Evolutionary conservation across 768 basidiomycete genomes (phyloP).

Genomic region (Pleurotus tuoliensis): DNA sequence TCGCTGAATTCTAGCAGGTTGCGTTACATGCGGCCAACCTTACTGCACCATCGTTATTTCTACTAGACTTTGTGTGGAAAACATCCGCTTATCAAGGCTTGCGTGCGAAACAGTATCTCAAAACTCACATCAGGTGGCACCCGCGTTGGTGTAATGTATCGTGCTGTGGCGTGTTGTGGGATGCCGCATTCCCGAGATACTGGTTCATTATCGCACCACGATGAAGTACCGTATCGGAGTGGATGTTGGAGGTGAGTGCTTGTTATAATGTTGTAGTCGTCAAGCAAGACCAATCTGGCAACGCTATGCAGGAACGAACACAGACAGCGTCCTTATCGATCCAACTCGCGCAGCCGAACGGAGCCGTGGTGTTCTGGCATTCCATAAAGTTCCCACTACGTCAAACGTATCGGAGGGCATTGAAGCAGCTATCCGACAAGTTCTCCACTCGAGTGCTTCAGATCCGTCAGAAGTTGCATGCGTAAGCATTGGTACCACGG

Average conservation of each 20-base stretch:
- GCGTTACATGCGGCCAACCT: no score
- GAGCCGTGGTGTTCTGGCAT: slow-evolving; percentile 32
- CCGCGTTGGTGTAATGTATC: no score
- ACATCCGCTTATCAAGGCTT: no score
- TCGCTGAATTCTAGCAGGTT: no score
- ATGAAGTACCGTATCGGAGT: slow-evolving; percentile 4
- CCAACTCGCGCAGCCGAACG: slow-evolving; percentile 21
- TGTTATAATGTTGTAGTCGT: no score
- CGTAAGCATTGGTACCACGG: slow-evolving; percentile 61
- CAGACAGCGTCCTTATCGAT: slow-evolving; percentile 30
- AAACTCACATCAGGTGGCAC: no score
- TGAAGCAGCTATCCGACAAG: slow-evolving; percentile 41
- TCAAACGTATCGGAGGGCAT: slow-evolving; percentile 57
- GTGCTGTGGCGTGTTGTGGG: no score
- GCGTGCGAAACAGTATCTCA: no score
- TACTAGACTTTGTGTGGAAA: no score
- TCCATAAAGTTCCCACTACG: slow-evolving; percentile 51
- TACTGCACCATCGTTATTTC: no score
- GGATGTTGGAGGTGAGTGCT: slow-evolving; percentile 1
- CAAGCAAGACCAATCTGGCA: neutral
- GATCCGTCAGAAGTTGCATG: slow-evolving; percentile 36
- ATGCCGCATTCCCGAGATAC: no score
- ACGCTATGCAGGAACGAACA: slow-evolving; percentile 26
- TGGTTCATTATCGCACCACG: neutral
- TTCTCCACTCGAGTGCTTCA: slow-evolving; percentile 35